Conservation (phyloP, 441 rosid species). For the Capsella rubella region DNA sequence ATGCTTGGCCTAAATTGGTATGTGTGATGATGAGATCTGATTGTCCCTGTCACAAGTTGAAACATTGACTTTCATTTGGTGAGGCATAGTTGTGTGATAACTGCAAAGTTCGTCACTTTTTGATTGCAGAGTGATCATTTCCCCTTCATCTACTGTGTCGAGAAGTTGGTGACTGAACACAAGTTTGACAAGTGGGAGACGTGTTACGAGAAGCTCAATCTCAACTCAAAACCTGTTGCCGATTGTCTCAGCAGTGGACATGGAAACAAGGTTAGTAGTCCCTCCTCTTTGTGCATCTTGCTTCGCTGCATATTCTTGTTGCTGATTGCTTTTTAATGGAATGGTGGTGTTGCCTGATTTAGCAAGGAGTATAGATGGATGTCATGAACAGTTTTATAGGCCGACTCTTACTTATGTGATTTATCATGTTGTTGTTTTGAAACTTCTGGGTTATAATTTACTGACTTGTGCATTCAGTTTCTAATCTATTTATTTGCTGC, state of each 20-base stretch:
- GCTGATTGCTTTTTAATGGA: neutral
- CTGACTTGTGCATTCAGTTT: neutral
- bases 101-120: neutral
- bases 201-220: constrained; percentile 66
- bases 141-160: constrained; percentile 78
- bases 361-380: neutral
- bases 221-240: constrained; percentile 58
- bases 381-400: neutral
- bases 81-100: constrained; percentile 22
- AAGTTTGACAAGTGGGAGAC: constrained; percentile 72
- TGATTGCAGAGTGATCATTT: constrained; percentile 77
- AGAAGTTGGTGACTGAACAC: constrained; percentile 60
- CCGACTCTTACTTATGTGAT: neutral
- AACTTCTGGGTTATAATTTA: neutral
- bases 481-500: constrained; percentile 41
- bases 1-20: constrained; percentile 80
- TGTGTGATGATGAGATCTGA: constrained; percentile 36
- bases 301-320: neutral
- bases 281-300: constrained; percentile 6
- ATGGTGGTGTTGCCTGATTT: constrained; percentile 6
- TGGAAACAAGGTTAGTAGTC: constrained; percentile 63
- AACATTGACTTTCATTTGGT: constrained; percentile 54
- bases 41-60: constrained; percentile 55
- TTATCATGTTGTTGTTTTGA: constrained; percentile 9
- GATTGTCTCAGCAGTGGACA: constrained; percentile 70